phyloP scores from a whole-genome alignment of 2,329 filamentous ascomycete genomes.

The Aspergillus bombycis region DNA sequence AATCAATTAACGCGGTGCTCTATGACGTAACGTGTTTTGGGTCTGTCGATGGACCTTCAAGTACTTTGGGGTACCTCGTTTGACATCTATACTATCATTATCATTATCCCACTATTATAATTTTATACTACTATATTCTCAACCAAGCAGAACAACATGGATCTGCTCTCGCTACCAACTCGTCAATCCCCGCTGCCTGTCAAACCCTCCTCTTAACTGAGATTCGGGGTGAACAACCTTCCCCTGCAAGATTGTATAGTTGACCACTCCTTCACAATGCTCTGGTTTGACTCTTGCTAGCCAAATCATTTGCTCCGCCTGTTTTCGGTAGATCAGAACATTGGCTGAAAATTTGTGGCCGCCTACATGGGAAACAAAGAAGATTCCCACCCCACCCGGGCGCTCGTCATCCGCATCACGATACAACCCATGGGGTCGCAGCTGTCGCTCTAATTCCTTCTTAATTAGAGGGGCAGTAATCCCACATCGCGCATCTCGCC shows the following conservation, averaged over 20 bases:
- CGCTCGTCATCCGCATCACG: slow-evolving; percentile 81
- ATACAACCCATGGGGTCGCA: slow-evolving; percentile 76
- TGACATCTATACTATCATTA: not conserved
- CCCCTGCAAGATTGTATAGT: slow-evolving; percentile 82
- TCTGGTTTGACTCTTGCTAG: slow-evolving; percentile 81
- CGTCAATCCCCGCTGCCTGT: slow-evolving; percentile 71
- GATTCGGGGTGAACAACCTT: slow-evolving; percentile 85
- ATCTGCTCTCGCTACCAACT: slow-evolving; percentile 52
- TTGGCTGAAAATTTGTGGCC: slow-evolving; percentile 95
- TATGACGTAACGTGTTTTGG: slow-evolving; percentile 29
- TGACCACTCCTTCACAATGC: slow-evolving; percentile 85
- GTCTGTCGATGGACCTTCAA: too few relatives aligned
- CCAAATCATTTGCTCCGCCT: slow-evolving; percentile 66
- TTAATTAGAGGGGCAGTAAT: slow-evolving; percentile 82
- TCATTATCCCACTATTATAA: not conserved
- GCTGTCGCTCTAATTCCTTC: slow-evolving; percentile 79
- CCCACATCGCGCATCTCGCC: slow-evolving; percentile 86
- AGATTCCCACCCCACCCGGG: slow-evolving; percentile 83
- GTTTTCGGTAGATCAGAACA: slow-evolving; percentile 77
- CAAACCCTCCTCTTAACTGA: slow-evolving; percentile 83
- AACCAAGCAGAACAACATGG: not conserved
- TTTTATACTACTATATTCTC: too few relatives aligned
- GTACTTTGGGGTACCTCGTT: not conserved
- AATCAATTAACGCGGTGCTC: slow-evolving; percentile 31
- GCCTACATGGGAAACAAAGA: slow-evolving; percentile 90